Base-by-base conservation (phyloP, 768 basidiomycete genomes). In the Rhizopogon vulgaris region DNA sequence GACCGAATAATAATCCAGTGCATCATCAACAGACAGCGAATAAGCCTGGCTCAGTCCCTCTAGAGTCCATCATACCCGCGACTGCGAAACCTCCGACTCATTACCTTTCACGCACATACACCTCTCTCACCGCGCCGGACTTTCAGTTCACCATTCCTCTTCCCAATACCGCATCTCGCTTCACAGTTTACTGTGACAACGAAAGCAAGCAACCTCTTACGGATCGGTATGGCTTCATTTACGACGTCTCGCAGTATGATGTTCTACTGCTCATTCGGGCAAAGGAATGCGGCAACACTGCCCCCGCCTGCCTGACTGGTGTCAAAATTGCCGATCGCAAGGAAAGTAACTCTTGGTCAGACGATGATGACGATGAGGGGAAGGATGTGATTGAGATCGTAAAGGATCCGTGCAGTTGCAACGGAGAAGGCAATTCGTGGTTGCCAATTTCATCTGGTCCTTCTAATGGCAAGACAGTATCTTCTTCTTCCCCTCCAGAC, bases 141-240 rank as follows among this genome's bases (percentile, higher is more conserved):
- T 93, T 92, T 68, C 78, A 76, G 9, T 88, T 91, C 56, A 76
- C 80, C 3, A 82, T 88, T 36, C 81, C 84, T 3, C 81, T 68
- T 60, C 62, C 76, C 0, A 77, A 79, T 53, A 73, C 80, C 6
- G 80, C 83, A 0, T 79, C 82, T 41, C 73, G 76, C 38, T 80
- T 78, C 58, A 75, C 69, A 15, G 68, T 76, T 17, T 74, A 79
- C 46, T 73, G 73, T 17, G 74, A 76, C 41, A 78, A 80, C 34
- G 73, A 76, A 57, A 75, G 69, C 52, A 75, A 78, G 47, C 73
- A 79, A 43, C 80, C 80, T 3, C 70, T 93, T 52, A 91, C 90
- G 17, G 93, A 94, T 55, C 83, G 90, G 5, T 94, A 85, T 60
- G 93, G 93, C 0, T 94, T 94, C 71, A 85, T 94, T 67, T 94